Evolutionary conservation across 345 rosid species (phyloP), one percentile per base, ranked within the genome.

Genomic region (Lagerstroemia speciosa): DNA sequence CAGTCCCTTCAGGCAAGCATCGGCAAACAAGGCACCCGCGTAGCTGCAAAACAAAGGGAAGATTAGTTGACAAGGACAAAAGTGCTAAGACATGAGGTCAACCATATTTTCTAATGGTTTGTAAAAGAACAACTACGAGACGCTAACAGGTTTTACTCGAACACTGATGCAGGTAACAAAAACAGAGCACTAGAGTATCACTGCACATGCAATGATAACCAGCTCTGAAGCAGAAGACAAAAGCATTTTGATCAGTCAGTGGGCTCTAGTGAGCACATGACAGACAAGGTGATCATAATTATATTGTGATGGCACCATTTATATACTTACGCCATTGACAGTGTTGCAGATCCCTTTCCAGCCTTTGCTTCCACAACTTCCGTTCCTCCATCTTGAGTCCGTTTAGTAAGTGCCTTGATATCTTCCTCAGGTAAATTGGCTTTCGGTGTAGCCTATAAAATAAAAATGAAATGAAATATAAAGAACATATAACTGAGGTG

Each of bases 291-390:
- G 12, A 52, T 52, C 8, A 20, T 52, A 52, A 11, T 16, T 38
- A 19, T 16, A 3, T 33, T 22, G n/a, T 32, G n/a, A 63, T 8
- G 43, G 67, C 48, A 65, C 40, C 20, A 65, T 69, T n/a, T 58
- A 50, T 16, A 75, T 6, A 83, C 96, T 86, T 83, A 91, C 97
- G 96, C 97, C 96, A 91, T 89, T 58, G 96, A 91, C 73, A 87
- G 75, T 34, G 93, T 91, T 53, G 98, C 96, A 70, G 96, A 92
- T 67, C 96, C 97, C 79, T 91, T 89, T 81, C 93, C 97, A 72
- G 93, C 96, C 84, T 89, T 91, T 15, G 93, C 97, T 74, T 91
- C 92, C 60, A 86, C 96, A 61, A 91, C 96, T 74, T 91, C 89
- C 6, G 96, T 91, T 52, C 93, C 97, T 77, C 96, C 96, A 69